A percentile compares a stretch with the other conserved stretches of the same genome.
Conservation (phyloP, 2,329 filamentous ascomycete genomes). For the Trichoderma sp. region DNA sequence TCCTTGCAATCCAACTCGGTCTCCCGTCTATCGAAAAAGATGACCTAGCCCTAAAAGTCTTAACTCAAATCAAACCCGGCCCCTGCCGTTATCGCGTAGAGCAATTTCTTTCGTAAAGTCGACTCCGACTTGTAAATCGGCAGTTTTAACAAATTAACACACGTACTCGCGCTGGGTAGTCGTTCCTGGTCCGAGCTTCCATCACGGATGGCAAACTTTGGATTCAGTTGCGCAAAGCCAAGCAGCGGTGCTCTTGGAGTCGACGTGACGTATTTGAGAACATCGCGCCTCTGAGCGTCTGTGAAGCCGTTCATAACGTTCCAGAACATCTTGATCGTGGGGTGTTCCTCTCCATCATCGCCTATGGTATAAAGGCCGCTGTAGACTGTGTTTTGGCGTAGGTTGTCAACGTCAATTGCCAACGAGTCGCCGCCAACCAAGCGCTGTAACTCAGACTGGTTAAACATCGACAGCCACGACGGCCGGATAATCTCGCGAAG, state of each 20-base stretch:
- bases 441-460: constrained; percentile 89
- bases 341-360: constrained; percentile 83
- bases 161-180: constrained; percentile 91
- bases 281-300: constrained; percentile 75
- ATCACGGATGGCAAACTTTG: constrained; percentile 86
- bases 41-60: constrained; percentile 3
- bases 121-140: constrained; percentile 71
- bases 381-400: constrained; percentile 81
- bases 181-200: constrained; percentile 60
- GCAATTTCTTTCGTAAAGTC: constrained; percentile 71
- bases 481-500: constrained; percentile 86
- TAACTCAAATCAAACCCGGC: constrained; percentile 86
- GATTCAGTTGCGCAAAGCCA: constrained; percentile 82
- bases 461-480: constrained; percentile 97
- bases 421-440: constrained; percentile 85
- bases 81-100: constrained; percentile 86
- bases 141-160: constrained; percentile 90
- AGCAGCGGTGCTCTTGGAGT: constrained; percentile 87
- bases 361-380: constrained; percentile 85
- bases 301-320: constrained; percentile 74
- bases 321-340: constrained; percentile 87
- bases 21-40: background rate
- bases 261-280: constrained; percentile 93
- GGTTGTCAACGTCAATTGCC: constrained; percentile 82
- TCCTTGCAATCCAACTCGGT: background rate